A percentile compares a stretch with the other conserved stretches of the same genome.
Evolutionary conservation across 768 basidiomycete genomes (phyloP).

Genomic region (Lentinula guzmanii): DNA sequence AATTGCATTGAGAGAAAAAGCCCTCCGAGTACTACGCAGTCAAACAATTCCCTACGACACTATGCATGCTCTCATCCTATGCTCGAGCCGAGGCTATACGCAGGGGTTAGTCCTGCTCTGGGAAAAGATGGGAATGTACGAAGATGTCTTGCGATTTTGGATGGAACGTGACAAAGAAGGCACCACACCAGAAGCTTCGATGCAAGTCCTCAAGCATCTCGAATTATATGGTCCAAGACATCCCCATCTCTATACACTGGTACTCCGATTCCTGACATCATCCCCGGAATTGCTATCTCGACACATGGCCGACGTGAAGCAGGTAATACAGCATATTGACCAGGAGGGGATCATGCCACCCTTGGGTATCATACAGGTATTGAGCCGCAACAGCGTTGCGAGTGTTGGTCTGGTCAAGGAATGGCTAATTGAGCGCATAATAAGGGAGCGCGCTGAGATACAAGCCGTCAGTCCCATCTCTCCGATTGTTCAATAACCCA

Average conservation of each 20-base stretch:
- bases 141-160: constrained; percentile 91
- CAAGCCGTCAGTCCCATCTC: constrained; percentile 54
- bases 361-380: constrained; percentile 80
- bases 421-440: constrained; percentile 81
- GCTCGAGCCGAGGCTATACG: constrained; percentile 78
- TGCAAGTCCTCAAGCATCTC: constrained; percentile 68
- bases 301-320: constrained; percentile 66
- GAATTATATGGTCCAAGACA: constrained; percentile 64
- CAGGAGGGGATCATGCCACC: constrained; percentile 81
- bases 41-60: constrained; percentile 70
- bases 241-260: constrained; percentile 79
- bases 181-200: constrained; percentile 28
- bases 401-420: constrained; percentile 89
- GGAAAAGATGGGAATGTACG: constrained; percentile 95
- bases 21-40: constrained; percentile 63
- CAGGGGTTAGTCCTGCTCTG: constrained; percentile 84
- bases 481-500: not conserved
- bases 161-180: constrained; percentile 63
- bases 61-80: constrained; percentile 92
- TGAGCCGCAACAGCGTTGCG: constrained; percentile 84
- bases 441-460: constrained; percentile 67
- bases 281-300: constrained; percentile 64
- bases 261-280: constrained; percentile 84
- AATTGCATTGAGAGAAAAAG: constrained; percentile 49
- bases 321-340: constrained; percentile 74